These are phyloP conservation scores for Biscogniauxia marginata DNA, from an alignment of 2,329 filamentous ascomycete genomes.

Conservation along the genomic window DNA sequence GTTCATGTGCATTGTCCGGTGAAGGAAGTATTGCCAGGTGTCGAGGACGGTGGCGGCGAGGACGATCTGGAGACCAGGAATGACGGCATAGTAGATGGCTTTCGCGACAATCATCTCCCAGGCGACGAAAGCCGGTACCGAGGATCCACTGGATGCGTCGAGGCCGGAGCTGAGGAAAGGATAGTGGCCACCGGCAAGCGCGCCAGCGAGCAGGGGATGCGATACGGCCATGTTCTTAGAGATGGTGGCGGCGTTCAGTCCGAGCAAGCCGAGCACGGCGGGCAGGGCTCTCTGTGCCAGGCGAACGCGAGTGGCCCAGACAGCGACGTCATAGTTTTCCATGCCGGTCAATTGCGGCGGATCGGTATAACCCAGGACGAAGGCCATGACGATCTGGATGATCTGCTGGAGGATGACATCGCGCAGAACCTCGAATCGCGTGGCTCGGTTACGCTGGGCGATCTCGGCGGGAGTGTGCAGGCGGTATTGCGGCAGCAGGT, in stretches of 20 bases:
- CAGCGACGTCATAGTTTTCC: constrained; percentile 81
- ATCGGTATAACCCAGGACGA: constrained; percentile 69
- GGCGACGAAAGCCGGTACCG: constrained; percentile 70
- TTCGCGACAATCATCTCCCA: constrained; percentile 80
- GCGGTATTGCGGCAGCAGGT: constrained; percentile 86
- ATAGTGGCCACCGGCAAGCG: constrained; percentile 78
- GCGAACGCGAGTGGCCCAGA: constrained; percentile 83
- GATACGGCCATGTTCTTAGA: constrained; percentile 71
- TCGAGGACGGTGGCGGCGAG: constrained; percentile 77
- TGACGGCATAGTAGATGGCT: constrained; percentile 72
- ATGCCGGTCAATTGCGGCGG: constrained; percentile 71
- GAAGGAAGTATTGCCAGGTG: constrained; percentile 97
- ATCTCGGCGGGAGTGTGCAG: constrained; percentile 95
- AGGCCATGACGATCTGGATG: constrained; percentile 75
- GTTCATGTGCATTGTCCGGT: constrained; percentile 96
- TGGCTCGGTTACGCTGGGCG: constrained; percentile 79
- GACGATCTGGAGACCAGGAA: constrained; percentile 76
- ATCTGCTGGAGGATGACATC: constrained; percentile 92
- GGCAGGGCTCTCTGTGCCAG: constrained; percentile 78
- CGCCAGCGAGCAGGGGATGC: constrained; percentile 73
- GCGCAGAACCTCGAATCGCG: constrained; percentile 79
- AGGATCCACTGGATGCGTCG: constrained; percentile 47
- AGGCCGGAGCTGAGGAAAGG: constrained; percentile 64
- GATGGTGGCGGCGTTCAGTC: constrained; percentile 72
- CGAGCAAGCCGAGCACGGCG: constrained; percentile 65